Evolutionary conservation across 1,284 basidiomycete genomes (phyloP).

Genomic region (Stygiomarasmius scandens): DNA sequence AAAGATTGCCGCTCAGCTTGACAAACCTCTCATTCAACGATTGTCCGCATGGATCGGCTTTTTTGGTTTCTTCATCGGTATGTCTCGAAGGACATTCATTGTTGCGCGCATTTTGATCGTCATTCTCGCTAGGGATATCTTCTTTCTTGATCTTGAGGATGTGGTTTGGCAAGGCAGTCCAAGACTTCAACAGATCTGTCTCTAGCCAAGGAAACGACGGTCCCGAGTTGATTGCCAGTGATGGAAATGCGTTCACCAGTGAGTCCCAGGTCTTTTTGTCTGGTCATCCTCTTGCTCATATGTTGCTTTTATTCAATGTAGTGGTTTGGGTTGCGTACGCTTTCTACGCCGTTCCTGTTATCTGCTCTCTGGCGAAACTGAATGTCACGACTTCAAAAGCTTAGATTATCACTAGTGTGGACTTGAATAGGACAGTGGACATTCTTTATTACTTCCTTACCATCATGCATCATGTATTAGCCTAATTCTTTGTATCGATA

Average conservation of each 20-base stretch:
- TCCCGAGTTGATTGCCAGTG: slow-evolving; percentile 62
- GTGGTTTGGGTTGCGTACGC: slow-evolving; percentile 80
- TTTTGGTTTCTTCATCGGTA: slow-evolving; percentile 73
- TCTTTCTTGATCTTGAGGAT: slow-evolving; percentile 74
- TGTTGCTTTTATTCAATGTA: slow-evolving; percentile 31
- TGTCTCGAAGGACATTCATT: no score
- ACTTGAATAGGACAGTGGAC: slow-evolving; percentile 29
- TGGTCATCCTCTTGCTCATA: slow-evolving; percentile 23
- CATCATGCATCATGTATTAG: slow-evolving; percentile 16
- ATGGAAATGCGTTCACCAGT: slow-evolving; percentile 78
- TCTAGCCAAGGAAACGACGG: slow-evolving; percentile 49
- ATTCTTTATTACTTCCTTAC: not conserved
- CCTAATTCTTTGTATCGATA: slow-evolving; percentile 8
- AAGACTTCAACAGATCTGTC: slow-evolving; percentile 74
- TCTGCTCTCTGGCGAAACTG: slow-evolving; percentile 70
- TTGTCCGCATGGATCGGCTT: slow-evolving; percentile 74
- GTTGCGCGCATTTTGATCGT: no score
- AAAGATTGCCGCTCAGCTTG: slow-evolving; percentile 51
- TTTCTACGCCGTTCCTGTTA: slow-evolving; percentile 71
- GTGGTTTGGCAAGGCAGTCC: slow-evolving; percentile 79
- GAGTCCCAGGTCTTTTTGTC: slow-evolving; percentile 32
- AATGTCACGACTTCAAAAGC: slow-evolving; percentile 52
- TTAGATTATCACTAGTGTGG: slow-evolving; percentile 21
- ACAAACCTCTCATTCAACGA: slow-evolving; percentile 61
- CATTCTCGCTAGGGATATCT: no score